Evolutionary conservation across 805 yeast species (phyloP).

Genomic region (Wickerhamiella spandovensis): DNA sequence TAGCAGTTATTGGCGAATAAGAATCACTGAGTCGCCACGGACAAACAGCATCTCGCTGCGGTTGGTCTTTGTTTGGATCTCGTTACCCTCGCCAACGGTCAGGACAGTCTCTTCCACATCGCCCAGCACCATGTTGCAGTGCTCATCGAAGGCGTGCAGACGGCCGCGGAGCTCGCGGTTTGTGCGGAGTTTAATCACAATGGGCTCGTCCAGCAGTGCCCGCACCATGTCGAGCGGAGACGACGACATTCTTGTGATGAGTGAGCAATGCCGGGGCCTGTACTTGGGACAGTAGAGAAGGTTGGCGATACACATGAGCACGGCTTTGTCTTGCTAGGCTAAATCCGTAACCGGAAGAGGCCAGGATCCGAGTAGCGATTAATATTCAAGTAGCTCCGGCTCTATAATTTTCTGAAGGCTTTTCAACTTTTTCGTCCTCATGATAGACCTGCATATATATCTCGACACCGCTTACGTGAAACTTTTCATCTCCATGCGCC

Average conservation of each 20-base stretch:
- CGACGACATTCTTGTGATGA: slow-evolving; percentile 18
- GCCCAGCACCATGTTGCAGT: slow-evolving; percentile 89
- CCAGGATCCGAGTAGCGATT: no score
- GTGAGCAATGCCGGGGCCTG: neutral
- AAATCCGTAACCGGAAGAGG: no score
- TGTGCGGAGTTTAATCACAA: slow-evolving; percentile 82
- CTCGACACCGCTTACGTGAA: neutral
- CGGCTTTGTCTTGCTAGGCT: no score
- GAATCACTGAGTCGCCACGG: slow-evolving; percentile 93
- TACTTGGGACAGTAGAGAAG: no score
- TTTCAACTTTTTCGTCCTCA: no score
- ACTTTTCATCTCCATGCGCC: slow-evolving; percentile 2
- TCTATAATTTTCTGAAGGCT: no score
- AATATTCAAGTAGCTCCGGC: no score
- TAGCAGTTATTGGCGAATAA: slow-evolving; percentile 39
- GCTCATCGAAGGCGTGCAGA: slow-evolving; percentile 89
- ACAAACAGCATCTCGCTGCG: slow-evolving; percentile 79
- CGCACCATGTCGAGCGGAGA: slow-evolving; percentile 90
- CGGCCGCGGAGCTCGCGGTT: slow-evolving; percentile 85
- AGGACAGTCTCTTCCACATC: slow-evolving; percentile 81
- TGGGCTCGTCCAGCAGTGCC: slow-evolving; percentile 72
- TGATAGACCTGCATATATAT: no score
- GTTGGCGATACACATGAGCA: no score
- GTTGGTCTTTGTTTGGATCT: slow-evolving; percentile 37
- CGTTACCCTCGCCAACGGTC: slow-evolving; percentile 36